Evolutionary conservation across 2,329 filamentous ascomycete genomes (phyloP).

Genomic region (Keithomyces neogunnii): DNA sequence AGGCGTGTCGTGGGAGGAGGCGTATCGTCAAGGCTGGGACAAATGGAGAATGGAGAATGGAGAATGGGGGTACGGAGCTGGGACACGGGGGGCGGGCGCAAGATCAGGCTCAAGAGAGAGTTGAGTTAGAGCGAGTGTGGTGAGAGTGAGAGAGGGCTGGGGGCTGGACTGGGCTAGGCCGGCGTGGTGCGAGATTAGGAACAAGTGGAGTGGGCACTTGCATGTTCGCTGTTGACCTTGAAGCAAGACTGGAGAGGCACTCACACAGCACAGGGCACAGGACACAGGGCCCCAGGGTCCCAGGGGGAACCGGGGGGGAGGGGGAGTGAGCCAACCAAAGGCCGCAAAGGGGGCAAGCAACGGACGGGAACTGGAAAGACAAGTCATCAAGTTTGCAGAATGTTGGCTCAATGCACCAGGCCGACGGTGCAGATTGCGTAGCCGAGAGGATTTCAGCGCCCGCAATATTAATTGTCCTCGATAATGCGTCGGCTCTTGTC

Average conservation of each 20-base stretch:
- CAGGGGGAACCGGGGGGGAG: background rate
- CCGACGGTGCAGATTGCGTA: too few relatives aligned
- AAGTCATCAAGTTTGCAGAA: background rate
- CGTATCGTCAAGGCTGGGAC: background rate
- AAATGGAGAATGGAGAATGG: background rate
- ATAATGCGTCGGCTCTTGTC: too few relatives aligned
- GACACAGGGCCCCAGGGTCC: too few relatives aligned
- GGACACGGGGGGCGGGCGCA: background rate
- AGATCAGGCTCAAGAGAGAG: too few relatives aligned
- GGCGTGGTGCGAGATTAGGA: background rate
- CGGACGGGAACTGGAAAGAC: background rate
- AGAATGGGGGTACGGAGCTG: background rate
- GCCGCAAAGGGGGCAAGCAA: background rate
- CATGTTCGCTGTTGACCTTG: too few relatives aligned
- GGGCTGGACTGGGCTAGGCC: background rate
- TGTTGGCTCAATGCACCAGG: too few relatives aligned
- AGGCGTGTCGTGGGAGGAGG: constrained; percentile 1
- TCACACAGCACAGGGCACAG: too few relatives aligned
- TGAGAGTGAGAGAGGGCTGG: background rate
- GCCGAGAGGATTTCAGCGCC: too few relatives aligned
- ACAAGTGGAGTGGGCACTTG: background rate
- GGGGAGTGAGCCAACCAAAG: background rate
- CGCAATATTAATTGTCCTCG: too few relatives aligned
- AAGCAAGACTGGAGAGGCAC: background rate
- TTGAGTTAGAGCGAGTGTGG: background rate